Conservation (phyloP, 768 basidiomycete genomes). For the Podaxis sp. region DNA sequence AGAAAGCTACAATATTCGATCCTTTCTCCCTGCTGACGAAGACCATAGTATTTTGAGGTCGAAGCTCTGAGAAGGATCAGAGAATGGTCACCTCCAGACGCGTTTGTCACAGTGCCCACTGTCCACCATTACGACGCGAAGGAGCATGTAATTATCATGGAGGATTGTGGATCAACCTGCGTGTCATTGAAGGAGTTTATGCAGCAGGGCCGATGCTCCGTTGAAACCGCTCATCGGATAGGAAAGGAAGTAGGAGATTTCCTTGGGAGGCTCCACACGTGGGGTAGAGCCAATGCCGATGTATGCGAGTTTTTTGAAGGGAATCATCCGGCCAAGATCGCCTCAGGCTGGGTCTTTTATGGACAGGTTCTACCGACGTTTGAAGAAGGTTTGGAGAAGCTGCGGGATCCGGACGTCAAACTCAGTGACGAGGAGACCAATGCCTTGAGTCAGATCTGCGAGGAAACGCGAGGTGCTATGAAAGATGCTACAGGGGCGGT, state of each 20-base stretch:
- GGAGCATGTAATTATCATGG: slow-evolving; percentile 53
- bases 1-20: slow-evolving; percentile 6
- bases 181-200: slow-evolving; percentile 38
- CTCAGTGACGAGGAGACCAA: slow-evolving; percentile 32
- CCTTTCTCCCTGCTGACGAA: not conserved
- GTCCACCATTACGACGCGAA: slow-evolving; percentile 47
- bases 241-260: slow-evolving; percentile 53
- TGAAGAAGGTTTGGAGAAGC: slow-evolving; percentile 27
- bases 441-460: slow-evolving; percentile 18
- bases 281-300: slow-evolving; percentile 32
- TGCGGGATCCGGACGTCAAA: slow-evolving; percentile 37
- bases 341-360: slow-evolving; percentile 40
- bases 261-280: slow-evolving; percentile 46
- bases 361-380: slow-evolving; percentile 39
- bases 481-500: slow-evolving; percentile 24
- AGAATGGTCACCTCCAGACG: slow-evolving; percentile 28
- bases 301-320: slow-evolving; percentile 30
- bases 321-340: slow-evolving; percentile 33
- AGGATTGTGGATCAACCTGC: slow-evolving; percentile 45
- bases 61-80: slow-evolving; percentile 45
- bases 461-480: slow-evolving; percentile 22
- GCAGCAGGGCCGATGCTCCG: slow-evolving; percentile 25
- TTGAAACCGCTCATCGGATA: slow-evolving; percentile 34
- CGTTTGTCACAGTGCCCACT: slow-evolving; percentile 42
- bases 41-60: slow-evolving; percentile 33